phyloP scores from a whole-genome alignment of 148 eudicot genomes.

The Nyssa sinensis region DNA sequence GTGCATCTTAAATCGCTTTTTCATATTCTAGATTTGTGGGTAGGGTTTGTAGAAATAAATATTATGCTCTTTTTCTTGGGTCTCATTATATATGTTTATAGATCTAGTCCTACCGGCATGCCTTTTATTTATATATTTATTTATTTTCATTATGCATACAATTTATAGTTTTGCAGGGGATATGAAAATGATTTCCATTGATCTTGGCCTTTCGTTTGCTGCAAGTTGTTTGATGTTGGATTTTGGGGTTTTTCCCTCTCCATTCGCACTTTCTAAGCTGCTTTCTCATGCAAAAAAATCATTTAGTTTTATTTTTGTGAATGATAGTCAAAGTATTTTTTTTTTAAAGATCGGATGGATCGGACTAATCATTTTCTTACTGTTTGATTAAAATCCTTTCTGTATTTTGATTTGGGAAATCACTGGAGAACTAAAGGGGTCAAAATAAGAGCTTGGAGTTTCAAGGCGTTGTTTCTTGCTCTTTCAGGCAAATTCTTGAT shows the following conservation, averaged over 20 bases:
- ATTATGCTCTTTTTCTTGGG: too few relatives aligned
- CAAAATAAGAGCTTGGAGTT: background rate
- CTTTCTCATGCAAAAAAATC: too few relatives aligned
- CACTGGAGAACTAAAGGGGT: background rate
- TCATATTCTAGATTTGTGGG: background rate
- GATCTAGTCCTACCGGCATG: background rate
- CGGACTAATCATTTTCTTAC: background rate
- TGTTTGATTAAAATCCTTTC: slow-evolving; percentile 9
- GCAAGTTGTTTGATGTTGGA: background rate
- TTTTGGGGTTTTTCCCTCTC: background rate
- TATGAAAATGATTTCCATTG: too few relatives aligned
- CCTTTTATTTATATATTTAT: too few relatives aligned
- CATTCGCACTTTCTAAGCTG: background rate
- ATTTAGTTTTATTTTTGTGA: background rate
- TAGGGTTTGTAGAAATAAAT: background rate
- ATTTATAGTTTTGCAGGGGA: too few relatives aligned
- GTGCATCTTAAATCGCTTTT: too few relatives aligned
- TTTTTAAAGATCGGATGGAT: background rate
- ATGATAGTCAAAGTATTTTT: background rate
- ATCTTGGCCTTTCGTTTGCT: too few relatives aligned
- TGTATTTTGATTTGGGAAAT: slow-evolving; percentile 6
- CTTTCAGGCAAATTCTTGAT: background rate
- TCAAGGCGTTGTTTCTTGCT: background rate
- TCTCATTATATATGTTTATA: too few relatives aligned
- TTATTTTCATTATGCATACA: too few relatives aligned